Percentiles rank a stretch among this genome's conserved stretches.
Conservation (phyloP, 306 rosid genomes). For the Albizia julibrissin region DNA sequence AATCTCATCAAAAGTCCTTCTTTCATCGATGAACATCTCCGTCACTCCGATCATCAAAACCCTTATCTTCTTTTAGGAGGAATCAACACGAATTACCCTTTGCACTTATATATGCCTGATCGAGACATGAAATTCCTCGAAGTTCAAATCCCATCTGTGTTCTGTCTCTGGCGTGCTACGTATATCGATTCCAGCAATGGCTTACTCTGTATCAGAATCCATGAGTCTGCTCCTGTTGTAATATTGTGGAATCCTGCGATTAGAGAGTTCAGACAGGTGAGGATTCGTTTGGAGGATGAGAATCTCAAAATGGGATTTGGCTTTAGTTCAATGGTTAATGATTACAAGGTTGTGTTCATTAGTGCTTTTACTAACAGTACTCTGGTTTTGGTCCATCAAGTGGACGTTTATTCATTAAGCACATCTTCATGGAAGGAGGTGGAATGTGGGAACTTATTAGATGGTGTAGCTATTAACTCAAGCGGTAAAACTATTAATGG, state of each 20-base stretch:
- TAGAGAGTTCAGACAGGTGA: neutral
- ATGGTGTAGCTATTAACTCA: neutral
- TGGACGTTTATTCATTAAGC: slow-evolving; percentile 4
- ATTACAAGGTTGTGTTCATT: slow-evolving; percentile 26
- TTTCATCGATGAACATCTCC: too few species aligned
- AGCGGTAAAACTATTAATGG: neutral
- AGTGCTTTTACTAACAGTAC: neutral
- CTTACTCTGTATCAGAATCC: too few species aligned
- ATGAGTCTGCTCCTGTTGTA: too few species aligned
- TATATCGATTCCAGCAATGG: too few species aligned
- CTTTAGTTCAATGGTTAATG: slow-evolving; percentile 7
- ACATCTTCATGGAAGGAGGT: slow-evolving; percentile 8
- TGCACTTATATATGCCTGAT: too few species aligned
- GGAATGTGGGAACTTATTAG: neutral
- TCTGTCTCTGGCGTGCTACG: too few species aligned
- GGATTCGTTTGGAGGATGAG: neutral
- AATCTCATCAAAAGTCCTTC: too few species aligned
- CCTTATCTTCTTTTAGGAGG: too few species aligned
- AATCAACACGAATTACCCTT: too few species aligned
- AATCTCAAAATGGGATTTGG: slow-evolving; percentile 14
- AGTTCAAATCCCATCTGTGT: too few species aligned
- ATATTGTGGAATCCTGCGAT: slow-evolving; percentile 16
- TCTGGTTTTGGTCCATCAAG: neutral
- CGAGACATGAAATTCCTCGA: too few species aligned
- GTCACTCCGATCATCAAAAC: too few species aligned